A percentile compares a stretch with the other conserved stretches of the same genome.
Evolutionary conservation across 352 stramenopile genomes (phyloP).

Genomic region (Globisporangium irregulare): DNA sequence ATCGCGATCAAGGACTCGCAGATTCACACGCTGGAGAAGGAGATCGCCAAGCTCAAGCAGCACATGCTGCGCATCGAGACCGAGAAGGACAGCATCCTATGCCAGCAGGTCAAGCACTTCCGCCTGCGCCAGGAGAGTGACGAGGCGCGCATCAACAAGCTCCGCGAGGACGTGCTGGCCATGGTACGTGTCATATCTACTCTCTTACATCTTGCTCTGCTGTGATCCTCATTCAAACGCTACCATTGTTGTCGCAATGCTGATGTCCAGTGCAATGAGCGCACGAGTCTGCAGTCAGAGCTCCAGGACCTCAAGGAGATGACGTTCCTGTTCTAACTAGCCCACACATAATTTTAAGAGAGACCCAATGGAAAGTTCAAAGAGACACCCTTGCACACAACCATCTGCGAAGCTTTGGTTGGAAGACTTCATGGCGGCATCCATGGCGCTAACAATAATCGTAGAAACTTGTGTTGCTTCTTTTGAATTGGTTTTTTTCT

Average conservation of each 20-base stretch:
- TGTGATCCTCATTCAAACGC: neutral
- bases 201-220: neutral
- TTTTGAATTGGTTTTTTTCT: conserved; percentile 7
- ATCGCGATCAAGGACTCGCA: conserved; percentile 51
- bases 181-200: conserved; percentile 33
- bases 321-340: conserved; percentile 38
- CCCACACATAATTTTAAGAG: neutral
- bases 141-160: conserved; percentile 44
- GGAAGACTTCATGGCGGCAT: neutral
- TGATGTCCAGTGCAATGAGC: conserved; percentile 45
- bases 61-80: conserved; percentile 37
- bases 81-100: conserved; percentile 60
- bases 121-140: conserved; percentile 41
- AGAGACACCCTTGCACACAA: neutral
- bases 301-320: conserved; percentile 57
- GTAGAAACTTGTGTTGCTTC: neutral
- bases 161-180: conserved; percentile 51
- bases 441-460: no score
- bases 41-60: conserved; percentile 47
- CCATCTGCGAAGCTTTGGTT: neutral
- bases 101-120: conserved; percentile 45
- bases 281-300: conserved; percentile 50
- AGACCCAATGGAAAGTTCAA: neutral
- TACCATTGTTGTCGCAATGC: neutral
- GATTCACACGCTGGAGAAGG: conserved; percentile 56